phyloP scores from a whole-genome alignment of 129 eudicot genomes.

The Pittosporum tobira region DNA sequence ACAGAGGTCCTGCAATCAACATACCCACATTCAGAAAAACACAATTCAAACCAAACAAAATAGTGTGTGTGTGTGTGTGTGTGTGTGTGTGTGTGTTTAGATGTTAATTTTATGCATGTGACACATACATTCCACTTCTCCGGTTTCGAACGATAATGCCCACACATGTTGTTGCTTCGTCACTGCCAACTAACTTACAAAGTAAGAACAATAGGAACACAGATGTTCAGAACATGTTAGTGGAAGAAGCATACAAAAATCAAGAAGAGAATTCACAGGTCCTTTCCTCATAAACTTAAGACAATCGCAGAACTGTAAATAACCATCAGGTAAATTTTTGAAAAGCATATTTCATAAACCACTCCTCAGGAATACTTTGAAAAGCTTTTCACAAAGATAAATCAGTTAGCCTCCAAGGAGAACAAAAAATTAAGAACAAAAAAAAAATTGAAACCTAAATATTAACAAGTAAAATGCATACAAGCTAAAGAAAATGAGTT shows the following conservation, averaged over 20 bases:
- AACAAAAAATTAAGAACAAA: too few relatives aligned
- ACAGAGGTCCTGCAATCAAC: constrained; percentile 54
- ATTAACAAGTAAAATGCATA: not conserved
- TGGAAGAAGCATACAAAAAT: not conserved
- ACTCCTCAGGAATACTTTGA: not conserved
- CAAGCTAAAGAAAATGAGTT: not conserved
- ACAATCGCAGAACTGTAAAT: not conserved
- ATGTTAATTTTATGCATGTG: constrained; percentile 4
- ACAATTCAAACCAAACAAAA: constrained; percentile 8
- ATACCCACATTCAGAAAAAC: not conserved
- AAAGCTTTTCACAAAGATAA: not conserved
- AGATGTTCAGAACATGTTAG: not conserved
- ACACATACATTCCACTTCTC: constrained; percentile 69
- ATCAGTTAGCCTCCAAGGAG: too few relatives aligned
- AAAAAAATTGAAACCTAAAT: too few relatives aligned
- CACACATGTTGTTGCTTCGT: constrained; percentile 98
- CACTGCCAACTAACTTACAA: constrained; percentile 70
- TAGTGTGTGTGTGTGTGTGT: not conserved
- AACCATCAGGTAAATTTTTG: not conserved
- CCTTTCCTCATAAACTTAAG: not conserved
- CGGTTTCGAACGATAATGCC: constrained; percentile 72
- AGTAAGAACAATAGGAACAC: constrained; percentile 12
- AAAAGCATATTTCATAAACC: not conserved
- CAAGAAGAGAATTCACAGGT: not conserved
- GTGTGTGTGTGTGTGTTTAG: not conserved